Percentiles rank a stretch among this genome's conserved stretches.
Evolutionary conservation across 495 filamentous ascomycete genomes (phyloP).

Genomic region (Aspergillus homomorphus): DNA sequence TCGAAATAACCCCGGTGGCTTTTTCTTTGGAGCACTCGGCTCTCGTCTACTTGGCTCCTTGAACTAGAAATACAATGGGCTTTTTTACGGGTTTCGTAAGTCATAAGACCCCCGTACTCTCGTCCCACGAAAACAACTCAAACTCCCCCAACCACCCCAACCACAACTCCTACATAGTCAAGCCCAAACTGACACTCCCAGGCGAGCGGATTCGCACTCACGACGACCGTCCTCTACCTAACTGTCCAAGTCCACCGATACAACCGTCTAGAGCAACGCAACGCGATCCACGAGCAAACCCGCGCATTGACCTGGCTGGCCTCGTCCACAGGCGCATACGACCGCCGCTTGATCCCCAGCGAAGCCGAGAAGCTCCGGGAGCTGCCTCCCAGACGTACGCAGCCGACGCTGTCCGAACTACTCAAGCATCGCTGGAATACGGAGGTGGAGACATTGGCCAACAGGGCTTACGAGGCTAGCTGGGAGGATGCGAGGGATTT

Average conservation of each 20-base stretch:
- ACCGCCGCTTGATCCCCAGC: constrained; percentile 34
- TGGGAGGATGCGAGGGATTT: constrained; percentile 58
- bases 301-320: constrained; percentile 55
- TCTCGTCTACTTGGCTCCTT: neutral
- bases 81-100: constrained; percentile 81
- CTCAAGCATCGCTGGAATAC: constrained; percentile 79
- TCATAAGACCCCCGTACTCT: constrained; percentile 14
- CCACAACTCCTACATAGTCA: neutral
- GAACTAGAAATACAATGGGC: constrained; percentile 52
- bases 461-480: constrained; percentile 62
- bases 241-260: constrained; percentile 69
- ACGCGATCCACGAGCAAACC: constrained; percentile 68
- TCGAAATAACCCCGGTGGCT: no score
- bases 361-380: constrained; percentile 27
- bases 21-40: no score
- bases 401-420: constrained; percentile 55
- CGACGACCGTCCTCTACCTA: constrained; percentile 77
- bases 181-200: constrained; percentile 13
- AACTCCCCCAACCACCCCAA: constrained; percentile 17
- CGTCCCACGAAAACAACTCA: neutral
- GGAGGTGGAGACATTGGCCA: constrained; percentile 66
- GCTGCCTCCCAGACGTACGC: constrained; percentile 22
- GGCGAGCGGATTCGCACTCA: constrained; percentile 82
- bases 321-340: constrained; percentile 45
- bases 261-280: constrained; percentile 66